These are phyloP conservation scores for Kingdonia uniflora DNA, from an alignment of 164 flowering plant species.

Conservation along the genomic window DNA sequence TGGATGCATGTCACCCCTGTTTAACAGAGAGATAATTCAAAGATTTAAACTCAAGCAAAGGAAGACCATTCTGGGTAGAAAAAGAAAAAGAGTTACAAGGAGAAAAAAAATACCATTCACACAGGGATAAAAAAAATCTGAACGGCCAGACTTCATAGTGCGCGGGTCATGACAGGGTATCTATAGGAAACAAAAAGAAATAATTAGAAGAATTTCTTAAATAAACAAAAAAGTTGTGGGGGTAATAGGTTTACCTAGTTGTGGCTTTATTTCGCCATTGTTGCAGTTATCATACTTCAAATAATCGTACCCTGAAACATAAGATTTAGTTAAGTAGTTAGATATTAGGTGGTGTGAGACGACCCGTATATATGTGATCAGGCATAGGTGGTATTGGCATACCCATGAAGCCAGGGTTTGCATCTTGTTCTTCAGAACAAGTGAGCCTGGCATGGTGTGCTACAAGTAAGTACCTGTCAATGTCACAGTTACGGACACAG, in stretches of 20 bases:
- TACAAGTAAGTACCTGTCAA: slow-evolving; percentile 40
- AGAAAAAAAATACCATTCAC: too few species aligned
- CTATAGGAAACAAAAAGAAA: too few species aligned
- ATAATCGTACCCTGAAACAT: slow-evolving; percentile 37
- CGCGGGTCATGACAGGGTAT: slow-evolving; percentile 51
- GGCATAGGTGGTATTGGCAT: background rate
- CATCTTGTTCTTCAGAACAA: slow-evolving; percentile 58
- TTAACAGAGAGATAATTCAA: too few species aligned
- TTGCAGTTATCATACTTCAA: slow-evolving; percentile 53
- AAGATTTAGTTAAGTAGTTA: background rate
- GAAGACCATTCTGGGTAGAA: slow-evolving; percentile 20
- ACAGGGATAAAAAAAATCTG: slow-evolving; percentile 57
- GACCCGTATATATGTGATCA: too few species aligned
- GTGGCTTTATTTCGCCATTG: slow-evolving; percentile 28
- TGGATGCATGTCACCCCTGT: slow-evolving; percentile 66
- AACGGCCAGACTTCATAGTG: slow-evolving; percentile 49
- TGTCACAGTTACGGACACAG: too few species aligned
- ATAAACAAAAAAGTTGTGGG: too few species aligned
- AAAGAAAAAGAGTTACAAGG: too few species aligned
- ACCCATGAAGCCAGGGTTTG: slow-evolving; percentile 69
- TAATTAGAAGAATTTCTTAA: too few species aligned
- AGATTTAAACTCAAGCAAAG: slow-evolving; percentile 10
- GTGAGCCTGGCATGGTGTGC: slow-evolving; percentile 58
- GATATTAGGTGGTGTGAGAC: background rate
- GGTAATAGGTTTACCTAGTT: too few species aligned